phyloP scores from a whole-genome alignment of 179 eudicot genomes.

The Heliamphora pulchella region DNA sequence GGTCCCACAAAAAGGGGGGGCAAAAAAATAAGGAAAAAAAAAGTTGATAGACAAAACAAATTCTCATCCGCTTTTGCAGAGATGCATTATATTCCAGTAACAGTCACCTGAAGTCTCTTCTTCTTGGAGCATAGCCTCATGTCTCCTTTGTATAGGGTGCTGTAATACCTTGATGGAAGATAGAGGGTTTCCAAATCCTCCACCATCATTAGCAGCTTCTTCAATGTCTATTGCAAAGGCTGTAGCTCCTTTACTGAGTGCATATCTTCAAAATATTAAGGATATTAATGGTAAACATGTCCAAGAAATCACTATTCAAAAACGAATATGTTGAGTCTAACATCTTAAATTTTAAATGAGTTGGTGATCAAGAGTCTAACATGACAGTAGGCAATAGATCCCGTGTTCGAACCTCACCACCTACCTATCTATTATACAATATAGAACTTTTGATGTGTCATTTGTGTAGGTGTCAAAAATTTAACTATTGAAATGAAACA shows the following conservation, averaged over 20 bases:
- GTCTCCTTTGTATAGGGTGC: conserved; percentile 53
- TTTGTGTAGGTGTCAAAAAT: too few relatives aligned
- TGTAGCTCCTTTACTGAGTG: conserved; percentile 62
- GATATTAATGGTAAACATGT: conserved; percentile 32
- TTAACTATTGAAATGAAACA: too few relatives aligned
- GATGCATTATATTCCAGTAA: background rate
- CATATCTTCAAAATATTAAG: conserved; percentile 44
- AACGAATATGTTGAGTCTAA: background rate
- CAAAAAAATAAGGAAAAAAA: background rate
- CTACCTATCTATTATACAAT: too few relatives aligned
- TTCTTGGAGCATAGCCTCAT: conserved; percentile 22
- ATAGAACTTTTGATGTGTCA: too few relatives aligned
- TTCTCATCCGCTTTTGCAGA: background rate
- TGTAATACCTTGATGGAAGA: conserved; percentile 42
- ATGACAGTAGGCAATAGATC: too few relatives aligned
- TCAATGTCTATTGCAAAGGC: conserved; percentile 71
- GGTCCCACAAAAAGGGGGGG: background rate
- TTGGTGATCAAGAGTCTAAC: too few relatives aligned
- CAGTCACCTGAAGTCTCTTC: conserved; percentile 43
- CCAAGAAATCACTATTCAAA: background rate
- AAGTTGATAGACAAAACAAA: background rate
- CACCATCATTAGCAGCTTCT: conserved; percentile 35
- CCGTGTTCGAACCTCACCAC: too few relatives aligned
- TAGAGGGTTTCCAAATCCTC: conserved; percentile 17
- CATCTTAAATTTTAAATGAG: too few relatives aligned